Percentiles rank a stretch among this genome's conserved stretches.
Conservation (phyloP, 768 basidiomycete species). For the Lyophyllum semitale region DNA sequence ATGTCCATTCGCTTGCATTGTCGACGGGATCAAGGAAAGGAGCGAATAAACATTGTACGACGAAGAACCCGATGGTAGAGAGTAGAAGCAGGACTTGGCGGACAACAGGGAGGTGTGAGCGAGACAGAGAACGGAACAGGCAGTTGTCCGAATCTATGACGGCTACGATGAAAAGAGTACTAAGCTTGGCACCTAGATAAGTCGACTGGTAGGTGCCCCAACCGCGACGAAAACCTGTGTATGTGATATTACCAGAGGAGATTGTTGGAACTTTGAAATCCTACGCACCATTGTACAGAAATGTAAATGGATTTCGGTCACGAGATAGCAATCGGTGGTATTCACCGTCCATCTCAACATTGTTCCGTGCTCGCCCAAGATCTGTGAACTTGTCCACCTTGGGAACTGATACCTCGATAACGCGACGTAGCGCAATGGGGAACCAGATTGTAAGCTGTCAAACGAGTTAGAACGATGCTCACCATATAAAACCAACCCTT, state of each 20-base stretch:
- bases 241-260: conserved; percentile 1
- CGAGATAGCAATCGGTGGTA: conserved; percentile 66
- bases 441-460: conserved; percentile 69
- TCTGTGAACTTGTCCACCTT: conserved; percentile 69
- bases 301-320: conserved; percentile 68
- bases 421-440: conserved; percentile 59
- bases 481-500: neutral
- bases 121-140: conserved; percentile 57
- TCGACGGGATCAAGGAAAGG: conserved; percentile 72
- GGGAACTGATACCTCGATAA: conserved; percentile 61
- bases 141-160: conserved; percentile 75
- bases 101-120: conserved; percentile 51
- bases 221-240: conserved; percentile 63
- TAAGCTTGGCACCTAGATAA: conserved; percentile 72
- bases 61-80: conserved; percentile 60
- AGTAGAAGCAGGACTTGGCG: conserved; percentile 64
- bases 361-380: conserved; percentile 61
- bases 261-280: neutral
- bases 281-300: conserved; percentile 64
- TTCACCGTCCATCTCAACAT: conserved; percentile 63
- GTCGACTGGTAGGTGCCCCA: conserved; percentile 70
- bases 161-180: conserved; percentile 64
- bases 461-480: neutral
- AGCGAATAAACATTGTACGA: conserved; percentile 56
- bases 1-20: conserved; percentile 78